A percentile compares a stretch with the other conserved stretches of the same genome.
phyloP scores from a whole-genome alignment of 768 basidiomycete species.

The Clathrus columnatus region DNA sequence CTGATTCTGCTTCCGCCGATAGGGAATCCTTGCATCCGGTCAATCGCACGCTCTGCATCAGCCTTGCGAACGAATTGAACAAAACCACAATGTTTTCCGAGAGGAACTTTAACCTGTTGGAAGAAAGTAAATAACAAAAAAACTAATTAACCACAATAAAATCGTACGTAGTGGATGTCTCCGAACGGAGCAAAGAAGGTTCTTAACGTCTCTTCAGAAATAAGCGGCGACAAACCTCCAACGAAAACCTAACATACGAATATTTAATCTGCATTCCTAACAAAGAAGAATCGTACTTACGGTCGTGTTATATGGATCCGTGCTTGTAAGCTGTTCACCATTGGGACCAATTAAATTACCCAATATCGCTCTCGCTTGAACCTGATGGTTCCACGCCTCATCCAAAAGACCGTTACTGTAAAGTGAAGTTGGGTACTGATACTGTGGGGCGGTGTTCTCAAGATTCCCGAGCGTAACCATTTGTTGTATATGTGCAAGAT shows the following conservation, averaged over 20 bases:
- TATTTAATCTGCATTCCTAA: not conserved
- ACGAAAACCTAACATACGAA: slow-evolving; percentile 45
- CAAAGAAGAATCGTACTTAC: slow-evolving; percentile 28
- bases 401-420: slow-evolving; percentile 37
- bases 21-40: slow-evolving; percentile 95
- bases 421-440: not conserved
- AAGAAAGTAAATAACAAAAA: not conserved
- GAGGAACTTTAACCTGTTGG: slow-evolving; percentile 87
- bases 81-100: slow-evolving; percentile 92
- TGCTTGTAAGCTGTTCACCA: slow-evolving; percentile 78
- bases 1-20: slow-evolving; percentile 88
- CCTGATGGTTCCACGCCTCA: slow-evolving; percentile 79
- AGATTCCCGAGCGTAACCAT: not conserved
- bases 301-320: slow-evolving; percentile 94
- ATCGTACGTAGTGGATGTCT: slow-evolving; percentile 80
- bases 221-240: slow-evolving; percentile 79
- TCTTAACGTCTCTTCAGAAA: slow-evolving; percentile 84
- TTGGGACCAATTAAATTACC: slow-evolving; percentile 81
- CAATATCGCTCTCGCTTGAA: slow-evolving; percentile 73
- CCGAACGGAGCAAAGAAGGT: slow-evolving; percentile 91
- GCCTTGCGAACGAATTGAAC: slow-evolving; percentile 90
- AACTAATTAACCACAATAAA: not conserved
- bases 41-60: slow-evolving; percentile 87
- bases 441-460: not conserved
- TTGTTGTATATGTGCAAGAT: not conserved